Base-by-base conservation (phyloP, 2,329 filamentous ascomycete genomes). In the Arthrinium phaeospermum region DNA sequence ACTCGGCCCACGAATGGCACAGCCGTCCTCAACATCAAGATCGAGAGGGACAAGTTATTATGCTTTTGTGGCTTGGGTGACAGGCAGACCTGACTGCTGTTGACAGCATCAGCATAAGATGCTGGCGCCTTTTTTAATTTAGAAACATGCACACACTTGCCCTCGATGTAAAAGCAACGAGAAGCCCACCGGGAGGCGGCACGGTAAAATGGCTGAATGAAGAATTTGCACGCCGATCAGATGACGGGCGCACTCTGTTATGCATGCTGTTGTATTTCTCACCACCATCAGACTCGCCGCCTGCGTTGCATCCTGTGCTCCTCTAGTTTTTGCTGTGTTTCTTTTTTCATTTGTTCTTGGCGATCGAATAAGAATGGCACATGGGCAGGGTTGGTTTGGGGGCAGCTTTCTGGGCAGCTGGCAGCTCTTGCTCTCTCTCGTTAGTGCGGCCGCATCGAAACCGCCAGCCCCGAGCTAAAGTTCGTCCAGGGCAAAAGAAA, bases 121-220 rank as follows among this genome's bases (percentile, higher is more conserved):
- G 34, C 34, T 67, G 61, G 61, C 34, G 34, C 34, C 47, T 10
- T 10, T 41, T 51, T 24, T 51, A 12, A 51, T 24, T 13, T 51
- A 41, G 37, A 41, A 10, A 57, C 51, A 57, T 34, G 19, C 51
- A 57, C 51, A 57, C 16, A 57, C 27, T 61, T 27, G 34, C 16
- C 16, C 16, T 30, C 13, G 4, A 19, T 19, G 34, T n/a, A 64
- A 64, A 64, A 64, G 57, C 57, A 64, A 64, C 10, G 12, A 41
- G n/a, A 41, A 37, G 34, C 34, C 49, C 4, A 37, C 34, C 1
- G 57, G 57, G 57, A 64, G 2, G 57, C 57, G 57, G 57, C 57
- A 64, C 34, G 57, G 57, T 13, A 64, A 64, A 64, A 64, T 64
- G 57, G 57, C 57, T 64, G 57, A 64, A 64, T 64, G 34, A 34